Evolutionary conservation across 768 basidiomycete species (phyloP), one percentile per base, ranked within the genome.

Genomic region (Suillus plorans): DNA sequence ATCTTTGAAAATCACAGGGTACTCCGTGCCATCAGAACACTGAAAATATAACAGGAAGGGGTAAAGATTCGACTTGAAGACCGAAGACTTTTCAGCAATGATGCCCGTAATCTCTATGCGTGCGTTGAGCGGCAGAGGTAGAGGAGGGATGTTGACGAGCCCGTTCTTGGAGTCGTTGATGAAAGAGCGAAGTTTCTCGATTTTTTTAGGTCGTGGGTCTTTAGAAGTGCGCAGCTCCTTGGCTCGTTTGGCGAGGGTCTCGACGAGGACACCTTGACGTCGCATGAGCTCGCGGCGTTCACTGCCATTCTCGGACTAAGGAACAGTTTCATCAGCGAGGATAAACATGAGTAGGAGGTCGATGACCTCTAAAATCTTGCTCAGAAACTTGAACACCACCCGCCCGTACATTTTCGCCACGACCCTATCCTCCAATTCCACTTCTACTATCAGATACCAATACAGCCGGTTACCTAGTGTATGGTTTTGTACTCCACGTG

Each of bases 381-480:
- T 88, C 86, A 94, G 90, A 72, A 95, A 99, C 67, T 90, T 91
- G 80, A 87, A 96, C 7, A 93, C 92, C 8, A 97, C 93, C 49
- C 89, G 84, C 5, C 90, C 94, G 69, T 95, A 99, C 91, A 97
- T 95, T 80, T 94, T 95, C 4, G 92, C 92, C 74, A 94, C 87
- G 28, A 88, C 81, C 65, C 88, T 87, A 72, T 95, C 94, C 71
- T 95, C 93, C 18, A 41, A 42, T 25, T 94, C 92, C 20, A 95
- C 89, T 74, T 99, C 97, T 5, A 99, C 96, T 87, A 95, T 95
- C 63, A 99, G 87, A 71, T 99, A 99, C 97, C 97, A 99, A 74
- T 97, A 92, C 68, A 99, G 81, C 31, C 93, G 84, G 70, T 98
- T 98, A 0, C 96, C 97, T 2, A 99, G 80, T 0, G 97, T 84